Evolutionary conservation across 306 rosid species (phyloP), one percentile per base, ranked within the genome.

Genomic region (Pachyrhizus erosus): DNA sequence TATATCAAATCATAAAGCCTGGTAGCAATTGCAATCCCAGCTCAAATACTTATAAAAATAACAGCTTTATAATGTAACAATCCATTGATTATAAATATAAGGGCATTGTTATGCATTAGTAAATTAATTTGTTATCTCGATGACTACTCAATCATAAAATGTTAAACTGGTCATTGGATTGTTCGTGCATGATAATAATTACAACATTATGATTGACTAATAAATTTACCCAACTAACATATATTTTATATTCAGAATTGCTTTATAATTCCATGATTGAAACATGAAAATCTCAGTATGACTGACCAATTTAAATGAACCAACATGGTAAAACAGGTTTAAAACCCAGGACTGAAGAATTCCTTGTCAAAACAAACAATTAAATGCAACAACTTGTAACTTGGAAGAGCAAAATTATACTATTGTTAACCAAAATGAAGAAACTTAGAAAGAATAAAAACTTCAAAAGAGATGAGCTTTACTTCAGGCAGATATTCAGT

Each of bases 111-210:
- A 23, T 58, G 64, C 46, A 58, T 24, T 21, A 17, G 29, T 6
- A 82, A 40, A 66, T 66, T 17, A 82, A 82, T 52, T 18, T 66
- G 37, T 67, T 65, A 52, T n/a, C 60, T 20, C 18, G 11, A 64
- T 24, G 62, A 23, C 84, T 37, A 39, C 34, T 34, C 70, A 43
- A 45, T 57, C 77, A 48, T 83, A 17, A 37, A 60, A 34, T 7
- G n/a, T 48, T 23, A 46, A 34, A 73, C 62, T 14, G 58, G n/a
- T 31, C n/a, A 45, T 21, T 15, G 43, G 48, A 34, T 15, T 57
- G 52, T 49, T 46, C 33, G 12, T 23, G 34, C 46, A 70, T 34
- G 43, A 64, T 2, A 64, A 17, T 27, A 64, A 17, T 17, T 64
- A 64, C 14, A 1, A 3, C 17, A 29, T 43, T 3, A 20, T 31